A percentile compares a stretch with the other conserved stretches of the same genome.
Conservation (phyloP, 768 basidiomycete species). For the Tulasnella sp. region DNA sequence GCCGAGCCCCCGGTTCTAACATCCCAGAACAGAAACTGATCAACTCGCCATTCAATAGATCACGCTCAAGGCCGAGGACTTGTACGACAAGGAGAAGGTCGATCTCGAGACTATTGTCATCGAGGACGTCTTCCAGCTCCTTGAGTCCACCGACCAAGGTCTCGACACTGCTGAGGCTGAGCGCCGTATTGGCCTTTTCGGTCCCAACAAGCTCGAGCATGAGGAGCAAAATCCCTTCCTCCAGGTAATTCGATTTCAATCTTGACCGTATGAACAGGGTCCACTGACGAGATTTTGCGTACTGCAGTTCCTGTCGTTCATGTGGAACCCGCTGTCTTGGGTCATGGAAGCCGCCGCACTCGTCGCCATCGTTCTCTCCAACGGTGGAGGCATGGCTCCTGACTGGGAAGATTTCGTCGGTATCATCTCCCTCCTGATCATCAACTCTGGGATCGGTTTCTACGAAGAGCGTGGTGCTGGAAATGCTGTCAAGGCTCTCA, state of each 20-base stretch:
- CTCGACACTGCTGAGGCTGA: slow-evolving; percentile 60
- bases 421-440: slow-evolving; percentile 80
- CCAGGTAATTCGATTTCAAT: slow-evolving; percentile 41
- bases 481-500: slow-evolving; percentile 97
- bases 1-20: too few species aligned
- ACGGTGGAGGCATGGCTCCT: slow-evolving; percentile 74
- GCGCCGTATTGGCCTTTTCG: slow-evolving; percentile 85
- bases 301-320: slow-evolving; percentile 84
- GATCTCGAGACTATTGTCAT: slow-evolving; percentile 95
- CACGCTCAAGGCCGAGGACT: slow-evolving; percentile 82
- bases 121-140: slow-evolving; percentile 91
- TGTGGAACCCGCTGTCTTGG: slow-evolving; percentile 99
- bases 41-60: slow-evolving; percentile 37
- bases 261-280: background rate
- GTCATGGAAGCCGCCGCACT: slow-evolving; percentile 97
- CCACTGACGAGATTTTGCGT: background rate
- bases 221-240: slow-evolving; percentile 89
- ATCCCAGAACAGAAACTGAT: too few species aligned
- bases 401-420: slow-evolving; percentile 98
- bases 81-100: slow-evolving; percentile 99
- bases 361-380: slow-evolving; percentile 91
- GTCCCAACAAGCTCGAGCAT: slow-evolving; percentile 86
- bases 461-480: slow-evolving; percentile 96
- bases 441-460: slow-evolving; percentile 97
- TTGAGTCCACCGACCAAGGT: slow-evolving; percentile 82